phyloP scores from a whole-genome alignment of 1,284 basidiomycete species.

The Pholiota adiposa region DNA sequence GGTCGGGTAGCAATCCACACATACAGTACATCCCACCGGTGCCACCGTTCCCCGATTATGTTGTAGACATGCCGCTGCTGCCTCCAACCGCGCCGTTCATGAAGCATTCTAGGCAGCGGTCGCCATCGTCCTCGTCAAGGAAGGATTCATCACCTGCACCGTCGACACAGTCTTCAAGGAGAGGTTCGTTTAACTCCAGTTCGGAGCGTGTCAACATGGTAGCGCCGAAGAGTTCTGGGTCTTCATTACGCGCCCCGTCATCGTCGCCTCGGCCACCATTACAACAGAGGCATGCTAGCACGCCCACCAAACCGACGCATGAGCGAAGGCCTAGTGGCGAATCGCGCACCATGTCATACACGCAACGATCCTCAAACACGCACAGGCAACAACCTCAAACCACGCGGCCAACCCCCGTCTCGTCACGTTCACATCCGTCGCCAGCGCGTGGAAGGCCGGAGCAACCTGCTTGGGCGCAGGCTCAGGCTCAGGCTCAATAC shows the following conservation, averaged over 20 bases:
- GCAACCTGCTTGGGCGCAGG: conserved; percentile 21
- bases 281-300: conserved; percentile 15
- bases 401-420: conserved; percentile 19
- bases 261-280: conserved; percentile 15
- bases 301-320: conserved; percentile 20
- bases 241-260: neutral
- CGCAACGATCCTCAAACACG: conserved; percentile 14
- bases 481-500: conserved; percentile 5
- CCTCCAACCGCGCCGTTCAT: conserved; percentile 79
- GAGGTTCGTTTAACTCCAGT: conserved; percentile 33
- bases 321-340: conserved; percentile 31
- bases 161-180: conserved; percentile 24
- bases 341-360: conserved; percentile 22
- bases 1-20: conserved; percentile 40
- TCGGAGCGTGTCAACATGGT: conserved; percentile 32
- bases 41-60: conserved; percentile 31
- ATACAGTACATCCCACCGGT: conserved; percentile 35
- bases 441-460: conserved; percentile 31
- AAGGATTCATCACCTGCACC: conserved; percentile 33
- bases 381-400: conserved; percentile 8
- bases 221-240: conserved; percentile 12
- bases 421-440: conserved; percentile 27
- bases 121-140: conserved; percentile 23
- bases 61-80: conserved; percentile 61
- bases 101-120: conserved; percentile 55